Evolutionary conservation across 75 land plant species (phyloP), one percentile per base, ranked within the genome.

Genomic region (Adiantum capillusveneris): DNA sequence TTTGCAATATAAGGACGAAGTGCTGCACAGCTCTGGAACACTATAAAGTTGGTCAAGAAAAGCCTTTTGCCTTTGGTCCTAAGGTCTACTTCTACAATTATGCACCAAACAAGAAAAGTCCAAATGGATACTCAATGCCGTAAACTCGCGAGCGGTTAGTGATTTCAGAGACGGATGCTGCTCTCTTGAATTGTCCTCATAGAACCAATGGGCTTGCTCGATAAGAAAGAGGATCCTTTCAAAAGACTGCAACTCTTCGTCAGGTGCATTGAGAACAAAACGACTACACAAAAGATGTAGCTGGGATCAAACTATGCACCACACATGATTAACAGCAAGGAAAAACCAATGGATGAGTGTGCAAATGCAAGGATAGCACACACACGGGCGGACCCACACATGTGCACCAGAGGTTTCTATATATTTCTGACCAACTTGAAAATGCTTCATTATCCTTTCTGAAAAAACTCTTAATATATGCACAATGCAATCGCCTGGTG

Each of bases 121-220:
- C 14, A 11, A 53, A 49, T 14, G 65, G 85, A 79, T 91, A 91
- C 97, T 62, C 29, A 94, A 73, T 41, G 90, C 78, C 22, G 96
- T 89, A 55, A 94, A 94, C 54, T 94, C 98, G 27, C 81, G 82
- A n/a, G 86, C 60, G 34, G 72, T 74, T 11, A 94, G 75, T 1
- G 98, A 90, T 68, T 89, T 94, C 60, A 94, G 60, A 12, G 81
- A 73, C 19, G 84, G 72, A 65, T 86, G 76, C 57, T 89, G 94
- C 70, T 94, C 98, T 59, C 91, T 88, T 3, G 96, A 64, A 46
- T 89, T 90, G 69, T 94, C 98, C 64, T 94, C 98, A 55, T 94
- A 94, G 50, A 89, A 94, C 98, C 98, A 94, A 58, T 94, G 98
- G 6, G 98, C 98, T 71, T 89, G 86, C 74, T 94, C 98, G 44